phyloP scores from a whole-genome alignment of 1,284 basidiomycete species.

The Leccinum pachyderme region DNA sequence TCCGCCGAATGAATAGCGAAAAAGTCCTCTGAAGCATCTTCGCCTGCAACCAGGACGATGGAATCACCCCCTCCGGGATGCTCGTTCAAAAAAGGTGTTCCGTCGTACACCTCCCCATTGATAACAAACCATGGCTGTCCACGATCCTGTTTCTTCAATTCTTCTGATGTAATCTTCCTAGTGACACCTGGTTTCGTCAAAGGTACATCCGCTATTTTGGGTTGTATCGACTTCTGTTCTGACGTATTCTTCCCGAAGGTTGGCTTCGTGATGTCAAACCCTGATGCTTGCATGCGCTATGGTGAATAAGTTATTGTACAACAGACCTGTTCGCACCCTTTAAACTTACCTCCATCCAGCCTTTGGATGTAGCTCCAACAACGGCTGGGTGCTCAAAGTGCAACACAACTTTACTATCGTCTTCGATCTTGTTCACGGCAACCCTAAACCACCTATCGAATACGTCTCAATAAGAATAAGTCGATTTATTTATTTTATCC shows the following conservation, averaged over 20 bases:
- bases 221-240: constrained; percentile 5
- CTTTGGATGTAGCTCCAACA: constrained; percentile 49
- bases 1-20: constrained; percentile 55
- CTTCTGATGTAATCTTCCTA: constrained; percentile 46
- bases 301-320: constrained; percentile 1
- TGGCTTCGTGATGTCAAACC: constrained; percentile 46
- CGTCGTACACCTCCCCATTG: constrained; percentile 56
- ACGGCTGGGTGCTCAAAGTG: constrained; percentile 64
- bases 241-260: constrained; percentile 30
- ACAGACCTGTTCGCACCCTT: neutral
- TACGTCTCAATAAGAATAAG: neutral
- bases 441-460: constrained; percentile 57
- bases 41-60: constrained; percentile 57
- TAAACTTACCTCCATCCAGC: constrained; percentile 59
- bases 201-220: constrained; percentile 20
- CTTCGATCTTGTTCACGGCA: constrained; percentile 42
- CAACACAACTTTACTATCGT: constrained; percentile 31
- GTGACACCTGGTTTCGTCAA: constrained; percentile 43
- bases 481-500: neutral
- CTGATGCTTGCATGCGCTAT: constrained; percentile 49
- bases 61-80: constrained; percentile 66
- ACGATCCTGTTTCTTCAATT: constrained; percentile 44
- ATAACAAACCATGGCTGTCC: constrained; percentile 63
- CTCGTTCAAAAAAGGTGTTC: constrained; percentile 51
- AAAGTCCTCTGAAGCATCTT: constrained; percentile 67